These are phyloP conservation scores for Alnus glutinosa DNA, from an alignment of 306 rosid genomes.

Conservation along the genomic window DNA sequence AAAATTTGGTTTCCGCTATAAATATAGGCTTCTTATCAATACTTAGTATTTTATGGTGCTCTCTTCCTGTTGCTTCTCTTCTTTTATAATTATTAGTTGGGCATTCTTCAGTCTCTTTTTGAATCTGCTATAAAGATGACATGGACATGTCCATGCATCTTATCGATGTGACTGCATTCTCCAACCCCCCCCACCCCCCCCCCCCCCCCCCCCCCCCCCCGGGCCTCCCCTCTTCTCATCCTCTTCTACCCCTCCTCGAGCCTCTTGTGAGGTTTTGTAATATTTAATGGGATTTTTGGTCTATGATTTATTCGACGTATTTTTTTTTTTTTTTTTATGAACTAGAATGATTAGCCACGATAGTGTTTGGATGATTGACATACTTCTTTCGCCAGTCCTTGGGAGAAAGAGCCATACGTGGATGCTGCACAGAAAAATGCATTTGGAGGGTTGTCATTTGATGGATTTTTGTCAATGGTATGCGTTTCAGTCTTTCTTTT, in stretches of 20 bases:
- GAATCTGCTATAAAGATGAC: too few relatives aligned
- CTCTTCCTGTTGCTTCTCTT: background rate
- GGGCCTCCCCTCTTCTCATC: too few relatives aligned
- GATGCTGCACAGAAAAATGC: constrained; percentile 81
- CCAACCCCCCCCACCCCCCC: too few relatives aligned
- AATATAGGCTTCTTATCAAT: too few relatives aligned
- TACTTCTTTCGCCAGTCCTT: constrained; percentile 64
- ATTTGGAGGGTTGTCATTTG: constrained; percentile 79
- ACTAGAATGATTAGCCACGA: constrained; percentile 3
- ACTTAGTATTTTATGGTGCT: too few relatives aligned
- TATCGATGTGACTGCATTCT: too few relatives aligned
- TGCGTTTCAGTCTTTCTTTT: background rate
- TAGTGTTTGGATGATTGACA: too few relatives aligned
- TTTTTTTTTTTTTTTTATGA: constrained; percentile 18
- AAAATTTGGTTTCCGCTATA: too few relatives aligned
- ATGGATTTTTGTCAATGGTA: constrained; percentile 75
- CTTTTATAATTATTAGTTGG: background rate
- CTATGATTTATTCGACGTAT: background rate
- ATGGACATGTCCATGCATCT: too few relatives aligned
- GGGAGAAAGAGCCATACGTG: constrained; percentile 65
- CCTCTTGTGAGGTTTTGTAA: background rate
- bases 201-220: too few relatives aligned
- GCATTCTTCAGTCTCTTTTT: too few relatives aligned
- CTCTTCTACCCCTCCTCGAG: too few relatives aligned
- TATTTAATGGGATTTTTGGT: constrained; percentile 4